Percentiles rank a stretch among this genome's conserved stretches.
phyloP scores from a whole-genome alignment of 192 early-diverging fungal genomes.

The Physocladia obscura region DNA sequence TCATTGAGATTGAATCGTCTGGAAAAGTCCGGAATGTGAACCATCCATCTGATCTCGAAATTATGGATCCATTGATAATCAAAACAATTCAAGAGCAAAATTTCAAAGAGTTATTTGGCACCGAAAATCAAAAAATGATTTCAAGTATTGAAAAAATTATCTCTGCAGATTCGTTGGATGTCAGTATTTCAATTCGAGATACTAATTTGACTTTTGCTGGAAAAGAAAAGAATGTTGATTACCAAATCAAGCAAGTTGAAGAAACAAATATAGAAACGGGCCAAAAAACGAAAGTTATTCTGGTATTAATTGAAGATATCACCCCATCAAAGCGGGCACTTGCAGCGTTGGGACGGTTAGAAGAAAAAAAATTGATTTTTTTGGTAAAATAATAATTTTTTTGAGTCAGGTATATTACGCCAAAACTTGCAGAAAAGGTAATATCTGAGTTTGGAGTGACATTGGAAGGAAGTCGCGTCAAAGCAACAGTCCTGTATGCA shows the following conservation, averaged over 20 bases:
- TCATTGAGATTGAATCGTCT: neutral
- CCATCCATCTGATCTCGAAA: neutral
- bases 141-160: neutral
- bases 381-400: neutral
- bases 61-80: neutral
- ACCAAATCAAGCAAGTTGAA: neutral
- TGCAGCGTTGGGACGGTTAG: slow-evolving; percentile 4
- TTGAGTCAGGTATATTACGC: slow-evolving; percentile 18
- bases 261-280: slow-evolving; percentile 1
- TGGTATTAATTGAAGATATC: slow-evolving; percentile 11
- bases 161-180: neutral
- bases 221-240: neutral
- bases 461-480: neutral
- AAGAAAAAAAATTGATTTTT: slow-evolving; percentile 5
- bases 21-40: slow-evolving; percentile 6
- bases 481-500: neutral
- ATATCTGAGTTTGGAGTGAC: neutral
- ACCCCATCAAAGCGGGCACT: neutral
- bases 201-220: neutral
- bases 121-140: neutral
- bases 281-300: neutral
- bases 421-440: slow-evolving; percentile 11
- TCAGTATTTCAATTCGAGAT: neutral
- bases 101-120: neutral
- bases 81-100: neutral